Base-by-base conservation (phyloP, 75 land plant genomes). In the Selaginella tamariscina region DNA sequence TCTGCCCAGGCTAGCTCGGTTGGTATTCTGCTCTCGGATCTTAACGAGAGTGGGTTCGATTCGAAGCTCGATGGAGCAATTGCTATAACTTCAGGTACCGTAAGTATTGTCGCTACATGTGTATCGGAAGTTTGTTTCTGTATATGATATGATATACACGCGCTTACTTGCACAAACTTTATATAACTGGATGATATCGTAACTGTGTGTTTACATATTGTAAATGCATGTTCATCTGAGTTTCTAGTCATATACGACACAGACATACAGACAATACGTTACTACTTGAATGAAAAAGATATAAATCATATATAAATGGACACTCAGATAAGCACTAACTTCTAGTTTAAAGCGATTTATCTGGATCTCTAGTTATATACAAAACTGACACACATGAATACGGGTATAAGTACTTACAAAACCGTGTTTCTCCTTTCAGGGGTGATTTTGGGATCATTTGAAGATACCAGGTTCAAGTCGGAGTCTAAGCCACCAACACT, bases 1-100 rank as follows among this genome's bases (percentile, higher is more conserved):
- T 64, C 85, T 69, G 82, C 92, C 18, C 99, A 85, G 39, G 99
- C 97, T 1, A 71, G 67, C 31, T 68, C 70, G 55, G 87, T 77
- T 33, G 97, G 82, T 28, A 56, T 85, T 49, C 56, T 72, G 13
- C 74, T 90, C 56, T 85, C 91, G 55, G 81, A 80, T 30, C 18
- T 76, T 1, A 78, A 74, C 27, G 75, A 68, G 0, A 39, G 80
- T 18, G 54, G 82, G 29, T 64, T 57, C 28, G 85, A 82, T 55
- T 32, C 39, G 1, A 86, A 86, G 82, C 78, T 78, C 20, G 76
- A 67, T 54, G 69, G 77, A 26, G 83, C 82, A 30, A 65, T 80
- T n/a, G 80, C 86, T 22, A 82, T 89, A 28, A 80, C 83, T 21
- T 70, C 94, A 77, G 97, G 97, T 76, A 65, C 22, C 24, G 24